Base-by-base conservation (phyloP, 2,329 filamentous ascomycete genomes). In the Aphanoascus verrucosus region DNA sequence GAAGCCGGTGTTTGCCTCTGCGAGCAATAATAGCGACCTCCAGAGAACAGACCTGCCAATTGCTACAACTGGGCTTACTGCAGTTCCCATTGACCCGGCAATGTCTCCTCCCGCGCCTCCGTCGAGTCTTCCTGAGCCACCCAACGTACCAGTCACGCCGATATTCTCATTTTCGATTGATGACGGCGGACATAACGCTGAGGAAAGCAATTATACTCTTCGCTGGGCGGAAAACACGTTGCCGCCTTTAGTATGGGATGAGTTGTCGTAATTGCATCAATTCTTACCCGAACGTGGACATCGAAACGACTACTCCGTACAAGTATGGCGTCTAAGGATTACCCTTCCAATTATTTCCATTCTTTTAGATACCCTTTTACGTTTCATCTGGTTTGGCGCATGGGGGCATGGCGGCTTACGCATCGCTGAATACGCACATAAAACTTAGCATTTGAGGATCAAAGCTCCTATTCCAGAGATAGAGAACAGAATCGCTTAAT, bases 171-270 rank as follows among this genome's bases (percentile, higher is more conserved):
- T 69, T 49, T 56, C 64, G 17, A 45, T 67, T 53, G 68, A 70
- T 55, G 68, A 69, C 17, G 60, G 56, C 23, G 20, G 63, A 14
- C 46, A 60, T 1, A 53, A 49, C 28, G 49, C 58, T 34, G 58
- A 61, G 23, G 51, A 35, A 42, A 52, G 44, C 15, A 55, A 50
- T 14, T 37, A 49, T 47, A 19, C 51, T 7, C 49, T 59, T 5
- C 59, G 64, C 1, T 71, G 68, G 68, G 61, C 62, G 8, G 67
- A 70, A 54, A 70, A 70, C 54, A 70, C 69, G 0, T 61, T 72
- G 37, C 65, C 69, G 14, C 69, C 69, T 19, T 63, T 71, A 60
- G 56, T 67, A 35, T 72, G 69, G 69, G 69, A 71, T 60, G 69
- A 71, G 38, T 52, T 70, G 34, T 35, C 55, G 12, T 63, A 58